Percentiles rank a stretch among this genome's conserved stretches.
Conservation (phyloP, 2,329 filamentous ascomycete species). For the Apiospora saccharicola region DNA sequence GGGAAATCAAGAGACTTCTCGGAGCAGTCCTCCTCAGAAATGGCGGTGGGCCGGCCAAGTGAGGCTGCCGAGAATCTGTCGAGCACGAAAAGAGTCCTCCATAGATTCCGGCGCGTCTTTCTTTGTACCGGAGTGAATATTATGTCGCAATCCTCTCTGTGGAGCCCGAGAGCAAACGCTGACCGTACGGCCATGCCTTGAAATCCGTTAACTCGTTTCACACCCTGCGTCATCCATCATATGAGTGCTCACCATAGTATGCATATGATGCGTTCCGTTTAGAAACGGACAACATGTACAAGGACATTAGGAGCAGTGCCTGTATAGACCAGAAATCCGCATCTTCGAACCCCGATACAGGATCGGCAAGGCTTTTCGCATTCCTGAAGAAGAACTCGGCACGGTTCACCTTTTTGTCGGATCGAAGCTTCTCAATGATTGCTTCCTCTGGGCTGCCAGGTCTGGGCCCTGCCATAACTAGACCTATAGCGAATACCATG, state of each 20-base stretch:
- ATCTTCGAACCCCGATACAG: conserved; percentile 62
- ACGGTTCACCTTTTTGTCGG: conserved; percentile 53
- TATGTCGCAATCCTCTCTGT: conserved; percentile 65
- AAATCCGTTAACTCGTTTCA: conserved; percentile 11
- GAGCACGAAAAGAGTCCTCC: conserved; percentile 70
- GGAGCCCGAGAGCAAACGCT: conserved; percentile 68
- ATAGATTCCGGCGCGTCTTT: conserved; percentile 62
- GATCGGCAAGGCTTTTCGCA: conserved; percentile 59
- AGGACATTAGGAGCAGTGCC: conserved; percentile 67
- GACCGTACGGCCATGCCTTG: conserved; percentile 69
- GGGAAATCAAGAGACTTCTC: conserved; percentile 49
- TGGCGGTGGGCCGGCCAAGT: conserved; percentile 67
- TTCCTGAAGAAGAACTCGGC: conserved; percentile 70
- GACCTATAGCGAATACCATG: conserved; percentile 68
- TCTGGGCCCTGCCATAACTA: conserved; percentile 63
- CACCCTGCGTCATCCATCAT: conserved; percentile 18
- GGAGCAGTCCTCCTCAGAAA: conserved; percentile 69
- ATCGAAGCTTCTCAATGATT: conserved; percentile 59
- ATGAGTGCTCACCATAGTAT: conserved; percentile 57
- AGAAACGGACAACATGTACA: conserved; percentile 69
- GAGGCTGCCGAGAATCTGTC: conserved; percentile 70
- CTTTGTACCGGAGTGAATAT: conserved; percentile 58
- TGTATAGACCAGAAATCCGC: conserved; percentile 72
- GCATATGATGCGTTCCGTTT: conserved; percentile 69
- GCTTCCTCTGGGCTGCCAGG: conserved; percentile 56